phyloP scores from a whole-genome alignment of 345 rosid species.

The Carallia brachiata region DNA sequence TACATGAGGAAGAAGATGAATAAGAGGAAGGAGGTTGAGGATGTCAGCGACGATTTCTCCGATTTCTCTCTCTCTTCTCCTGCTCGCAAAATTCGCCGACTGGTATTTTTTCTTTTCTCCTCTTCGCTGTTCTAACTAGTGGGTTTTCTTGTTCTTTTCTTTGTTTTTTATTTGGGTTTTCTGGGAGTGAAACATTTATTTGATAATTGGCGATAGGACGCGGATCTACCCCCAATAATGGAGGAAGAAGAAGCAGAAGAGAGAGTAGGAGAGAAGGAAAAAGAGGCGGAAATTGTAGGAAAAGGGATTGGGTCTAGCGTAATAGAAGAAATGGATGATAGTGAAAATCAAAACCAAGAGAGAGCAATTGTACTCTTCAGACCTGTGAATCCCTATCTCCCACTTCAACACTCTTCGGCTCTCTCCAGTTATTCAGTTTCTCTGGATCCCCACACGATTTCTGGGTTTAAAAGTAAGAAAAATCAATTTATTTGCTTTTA shows the following conservation, averaged over 20 bases:
- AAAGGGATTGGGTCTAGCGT: not conserved
- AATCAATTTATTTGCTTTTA: not conserved
- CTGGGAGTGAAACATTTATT: not conserved
- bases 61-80: conserved; percentile 82
- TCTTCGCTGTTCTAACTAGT: not conserved
- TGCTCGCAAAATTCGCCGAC: conserved; percentile 71
- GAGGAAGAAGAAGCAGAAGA: conserved; percentile 50
- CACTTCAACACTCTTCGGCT: conserved; percentile 13
- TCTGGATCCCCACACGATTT: conserved; percentile 41
- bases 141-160: not conserved
- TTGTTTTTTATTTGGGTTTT: not conserved
- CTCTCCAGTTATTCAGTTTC: conserved; percentile 31
- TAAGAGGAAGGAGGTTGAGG: conserved; percentile 60
- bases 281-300: not conserved
- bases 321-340: not conserved
- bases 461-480: conserved; percentile 49
- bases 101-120: conserved; percentile 32
- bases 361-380: conserved; percentile 64
- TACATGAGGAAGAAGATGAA: conserved; percentile 26
- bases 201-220: conserved; percentile 29
- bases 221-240: conserved; percentile 55
- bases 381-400: conserved; percentile 29
- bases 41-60: conserved; percentile 68
- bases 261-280: not conserved
- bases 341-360: conserved; percentile 37